Base-by-base conservation (phyloP, 1,284 basidiomycete species). In the Dichomitus squalens region DNA sequence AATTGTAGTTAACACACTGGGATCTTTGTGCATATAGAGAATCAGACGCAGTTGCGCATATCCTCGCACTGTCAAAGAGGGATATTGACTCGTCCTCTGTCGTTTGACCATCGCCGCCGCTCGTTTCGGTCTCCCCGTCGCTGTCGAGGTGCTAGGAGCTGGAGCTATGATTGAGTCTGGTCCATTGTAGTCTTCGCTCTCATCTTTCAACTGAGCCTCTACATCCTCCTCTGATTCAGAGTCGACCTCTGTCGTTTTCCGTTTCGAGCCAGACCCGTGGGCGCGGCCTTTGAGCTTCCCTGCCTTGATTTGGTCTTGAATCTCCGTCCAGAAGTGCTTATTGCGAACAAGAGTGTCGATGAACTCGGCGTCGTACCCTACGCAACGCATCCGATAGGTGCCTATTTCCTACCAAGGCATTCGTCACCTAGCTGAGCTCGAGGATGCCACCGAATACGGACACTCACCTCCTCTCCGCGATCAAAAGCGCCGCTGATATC, bases 321-420 rank as follows among this genome's bases (percentile, higher is more conserved):
- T 31, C 16, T 7, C 29, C 33, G 36, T 36, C 33, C 29, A 55
- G 14, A 2, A 34, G 25, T 44, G 33, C 5, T 33, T 20, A 27
- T 51, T 56, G 11, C 41, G 27, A 1, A 36, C 49, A 36, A 50
- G 49, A 3, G 29, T 18, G 2, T 21, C 18, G 4, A 51, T 20
- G 27, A 50, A 56, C 41, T 50, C 41, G 9, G 34, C 35, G 25
- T 56, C 54, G 41, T 56, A 56, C 14, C 54, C 54, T 4, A 56
- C 41, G 29, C 54, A 56, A 11, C 27, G 39, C 54, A 56, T 46
- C 8, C 23, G 38, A 4, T 44, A 35, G 16, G 49, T 56, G 5
- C 41, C 41, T 12, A 51, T 50, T 14, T 46, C 43, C 48, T 56
- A 21, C 14, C 23, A 43, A 16, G 4, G 11, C 34, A 9, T 29